These are phyloP conservation scores for Benincasa hispida DNA, from an alignment of 306 rosid genomes.

Conservation along the genomic window DNA sequence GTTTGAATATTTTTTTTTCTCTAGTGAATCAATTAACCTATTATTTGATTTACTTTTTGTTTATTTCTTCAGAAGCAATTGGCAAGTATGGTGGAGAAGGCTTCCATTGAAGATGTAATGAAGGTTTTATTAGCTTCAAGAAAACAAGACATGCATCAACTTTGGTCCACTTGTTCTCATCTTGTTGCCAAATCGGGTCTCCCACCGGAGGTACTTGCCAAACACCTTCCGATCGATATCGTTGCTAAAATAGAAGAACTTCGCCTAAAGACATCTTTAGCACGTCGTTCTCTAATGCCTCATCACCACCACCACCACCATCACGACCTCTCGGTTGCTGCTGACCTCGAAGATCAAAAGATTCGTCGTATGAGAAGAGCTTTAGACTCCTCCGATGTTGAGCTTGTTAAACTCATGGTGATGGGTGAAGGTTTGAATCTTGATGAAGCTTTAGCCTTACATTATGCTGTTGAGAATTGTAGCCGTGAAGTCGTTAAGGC, in stretches of 20 bases:
- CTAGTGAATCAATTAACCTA: not conserved
- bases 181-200: constrained; percentile 88
- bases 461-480: constrained; percentile 83
- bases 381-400: constrained; percentile 85
- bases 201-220: constrained; percentile 79
- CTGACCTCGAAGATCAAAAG: constrained; percentile 88
- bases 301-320: constrained; percentile 49
- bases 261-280: constrained; percentile 65
- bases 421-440: constrained; percentile 99
- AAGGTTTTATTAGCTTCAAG: constrained; percentile 86
- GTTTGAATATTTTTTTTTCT: too few relatives aligned
- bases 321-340: constrained; percentile 39
- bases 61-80: constrained; percentile 58
- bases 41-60: not conserved
- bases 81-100: constrained; percentile 94
- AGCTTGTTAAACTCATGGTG: constrained; percentile 88
- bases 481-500: constrained; percentile 96
- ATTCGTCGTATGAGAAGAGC: constrained; percentile 86
- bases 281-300: constrained; percentile 55
- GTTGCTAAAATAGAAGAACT: constrained; percentile 89
- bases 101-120: constrained; percentile 96
- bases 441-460: constrained; percentile 84
- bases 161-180: constrained; percentile 91
- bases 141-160: constrained; percentile 97
- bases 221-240: constrained; percentile 75